phyloP scores from a whole-genome alignment of 306 rosid species.

The Trifolium subterraneum region DNA sequence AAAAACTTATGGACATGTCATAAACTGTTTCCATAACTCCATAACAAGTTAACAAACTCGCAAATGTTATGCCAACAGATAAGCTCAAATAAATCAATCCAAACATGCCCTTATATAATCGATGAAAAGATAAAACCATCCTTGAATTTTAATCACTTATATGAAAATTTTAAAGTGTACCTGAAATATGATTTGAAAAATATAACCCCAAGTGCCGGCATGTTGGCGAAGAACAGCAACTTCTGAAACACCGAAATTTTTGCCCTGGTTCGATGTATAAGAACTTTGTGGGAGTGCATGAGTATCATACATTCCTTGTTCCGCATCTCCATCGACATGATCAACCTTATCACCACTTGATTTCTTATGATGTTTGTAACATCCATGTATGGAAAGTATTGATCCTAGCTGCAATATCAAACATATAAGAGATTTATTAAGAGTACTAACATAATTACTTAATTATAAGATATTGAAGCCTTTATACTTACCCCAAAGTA shows the following conservation, averaged over 20 bases:
- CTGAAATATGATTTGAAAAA: conserved; percentile 90
- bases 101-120: too few species aligned
- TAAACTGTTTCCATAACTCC: not conserved
- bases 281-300: conserved; percentile 42
- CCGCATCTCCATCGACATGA: conserved; percentile 80
- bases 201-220: conserved; percentile 82
- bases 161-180: conserved; percentile 43
- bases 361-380: conserved; percentile 84
- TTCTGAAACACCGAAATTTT: conserved; percentile 41
- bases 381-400: conserved; percentile 79
- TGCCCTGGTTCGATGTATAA: conserved; percentile 44
- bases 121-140: conserved; percentile 3
- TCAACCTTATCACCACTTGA: conserved; percentile 83
- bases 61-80: too few species aligned
- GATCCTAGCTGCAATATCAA: conserved; percentile 73
- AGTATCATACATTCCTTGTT: conserved; percentile 56
- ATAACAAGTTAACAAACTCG: too few species aligned
- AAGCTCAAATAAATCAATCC: too few species aligned
- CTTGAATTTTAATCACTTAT: not conserved
- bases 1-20: too few species aligned
- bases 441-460: conserved; percentile 1
- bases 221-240: conserved; percentile 53
- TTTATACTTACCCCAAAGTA: conserved; percentile 90
- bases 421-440: conserved; percentile 3
- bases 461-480: conserved; percentile 7